Evolutionary conservation across 1,139 yeast species (phyloP).

Genomic region (Citeromyces siamensis): DNA sequence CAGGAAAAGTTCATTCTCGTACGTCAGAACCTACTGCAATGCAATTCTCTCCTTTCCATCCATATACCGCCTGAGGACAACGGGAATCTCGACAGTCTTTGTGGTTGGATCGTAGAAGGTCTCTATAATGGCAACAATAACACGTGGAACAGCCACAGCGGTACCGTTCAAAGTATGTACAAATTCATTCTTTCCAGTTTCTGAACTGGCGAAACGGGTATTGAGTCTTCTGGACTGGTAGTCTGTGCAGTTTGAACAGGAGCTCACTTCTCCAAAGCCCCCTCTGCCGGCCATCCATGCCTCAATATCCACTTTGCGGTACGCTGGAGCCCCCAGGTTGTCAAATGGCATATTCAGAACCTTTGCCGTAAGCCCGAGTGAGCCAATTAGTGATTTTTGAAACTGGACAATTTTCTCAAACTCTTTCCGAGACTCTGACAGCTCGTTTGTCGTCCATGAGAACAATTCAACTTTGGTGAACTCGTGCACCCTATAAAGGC

Average conservation of each 20-base stretch:
- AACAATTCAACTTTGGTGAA: slow-evolving; percentile 95
- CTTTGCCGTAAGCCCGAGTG: slow-evolving; percentile 69
- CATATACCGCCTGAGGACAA: slow-evolving; percentile 56
- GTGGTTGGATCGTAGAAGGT: slow-evolving; percentile 57
- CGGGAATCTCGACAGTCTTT: slow-evolving; percentile 51
- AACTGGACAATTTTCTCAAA: slow-evolving; percentile 50
- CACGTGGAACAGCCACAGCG: slow-evolving; percentile 90
- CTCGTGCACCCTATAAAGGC: slow-evolving; percentile 91
- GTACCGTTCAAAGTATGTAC: slow-evolving; percentile 92
- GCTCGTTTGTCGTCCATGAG: slow-evolving; percentile 45
- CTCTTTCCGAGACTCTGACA: slow-evolving; percentile 31
- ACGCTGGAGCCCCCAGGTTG: slow-evolving; percentile 92
- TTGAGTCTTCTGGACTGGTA: slow-evolving; percentile 81
- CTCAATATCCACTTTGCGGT: slow-evolving; percentile 85
- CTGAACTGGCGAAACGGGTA: slow-evolving; percentile 34
- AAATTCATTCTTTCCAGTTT: slow-evolving; percentile 27
- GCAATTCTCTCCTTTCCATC: slow-evolving; percentile 39
- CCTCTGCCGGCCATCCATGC: slow-evolving; percentile 99
- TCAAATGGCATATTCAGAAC: slow-evolving; percentile 82
- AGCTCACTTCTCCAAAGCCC: slow-evolving; percentile 85
- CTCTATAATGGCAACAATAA: slow-evolving; percentile 79
- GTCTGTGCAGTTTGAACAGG: slow-evolving; percentile 87
- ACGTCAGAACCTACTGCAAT: too few relatives aligned
- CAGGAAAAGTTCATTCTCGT: too few relatives aligned
- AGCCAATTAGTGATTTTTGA: slow-evolving; percentile 51